A percentile compares a stretch with the other conserved stretches of the same genome.
Conservation (phyloP, 179 eudicot species). For the Silene noctiflora region DNA sequence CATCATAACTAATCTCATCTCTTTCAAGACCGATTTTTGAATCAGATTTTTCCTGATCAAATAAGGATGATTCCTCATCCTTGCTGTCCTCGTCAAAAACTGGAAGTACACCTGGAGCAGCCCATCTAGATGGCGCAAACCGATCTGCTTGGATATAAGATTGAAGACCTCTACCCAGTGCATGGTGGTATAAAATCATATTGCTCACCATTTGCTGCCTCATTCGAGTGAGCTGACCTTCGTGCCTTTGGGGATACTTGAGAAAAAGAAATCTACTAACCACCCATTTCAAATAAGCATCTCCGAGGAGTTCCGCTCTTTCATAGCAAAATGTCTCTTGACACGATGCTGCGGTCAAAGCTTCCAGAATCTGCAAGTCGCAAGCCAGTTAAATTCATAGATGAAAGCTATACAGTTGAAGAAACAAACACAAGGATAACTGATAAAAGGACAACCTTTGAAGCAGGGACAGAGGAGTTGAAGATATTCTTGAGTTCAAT, state of each 20-base stretch:
- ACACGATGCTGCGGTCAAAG: slow-evolving; percentile 98
- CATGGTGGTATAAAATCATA: slow-evolving; percentile 83
- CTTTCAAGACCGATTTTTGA: slow-evolving; percentile 30
- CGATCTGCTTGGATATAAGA: slow-evolving; percentile 97
- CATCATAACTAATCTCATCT: slow-evolving; percentile 44
- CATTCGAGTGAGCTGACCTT: slow-evolving; percentile 98
- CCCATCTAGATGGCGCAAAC: slow-evolving; percentile 98
- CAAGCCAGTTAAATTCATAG: slow-evolving; percentile 8
- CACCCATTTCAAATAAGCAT: slow-evolving; percentile 98
- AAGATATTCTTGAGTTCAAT: slow-evolving; percentile 82
- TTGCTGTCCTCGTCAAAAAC: slow-evolving; percentile 92
- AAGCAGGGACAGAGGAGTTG: slow-evolving; percentile 69
- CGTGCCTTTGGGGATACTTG: slow-evolving; percentile 93
- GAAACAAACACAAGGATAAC: neutral
- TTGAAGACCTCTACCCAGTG: slow-evolving; percentile 80
- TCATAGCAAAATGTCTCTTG: slow-evolving; percentile 99
- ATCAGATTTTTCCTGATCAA: slow-evolving; percentile 41
- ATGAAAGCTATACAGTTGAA: neutral
- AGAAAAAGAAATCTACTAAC: slow-evolving; percentile 92
- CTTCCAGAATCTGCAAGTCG: slow-evolving; percentile 80
- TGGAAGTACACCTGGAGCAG: slow-evolving; percentile 98
- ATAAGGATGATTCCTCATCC: slow-evolving; percentile 66
- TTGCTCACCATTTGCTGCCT: slow-evolving; percentile 99
- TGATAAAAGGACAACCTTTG: slow-evolving; percentile 48
- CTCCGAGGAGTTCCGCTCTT: slow-evolving; percentile 98